phyloP scores from a whole-genome alignment of 192 early-diverging fungal genomes.

The Pilobolus umbonatus region DNA sequence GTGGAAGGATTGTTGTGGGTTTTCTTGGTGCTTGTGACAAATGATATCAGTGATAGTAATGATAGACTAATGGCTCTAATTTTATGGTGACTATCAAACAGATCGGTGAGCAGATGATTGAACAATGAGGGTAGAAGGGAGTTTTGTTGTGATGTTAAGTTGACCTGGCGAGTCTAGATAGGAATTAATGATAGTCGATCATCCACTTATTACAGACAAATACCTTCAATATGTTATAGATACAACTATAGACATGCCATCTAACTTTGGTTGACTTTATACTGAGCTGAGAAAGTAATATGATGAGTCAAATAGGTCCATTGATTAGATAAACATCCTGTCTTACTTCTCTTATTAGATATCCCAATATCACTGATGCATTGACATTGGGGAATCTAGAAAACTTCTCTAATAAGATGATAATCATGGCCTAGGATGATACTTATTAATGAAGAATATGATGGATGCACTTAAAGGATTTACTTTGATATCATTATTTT shows the following conservation, averaged over 20 bases:
- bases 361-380: not conserved
- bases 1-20: not conserved
- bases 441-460: too few species aligned
- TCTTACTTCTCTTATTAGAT: constrained; percentile 14
- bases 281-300: not conserved
- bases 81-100: constrained; percentile 44
- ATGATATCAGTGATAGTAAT: constrained; percentile 40
- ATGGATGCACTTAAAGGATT: too few species aligned
- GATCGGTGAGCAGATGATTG: constrained; percentile 31
- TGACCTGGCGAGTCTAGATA: constrained; percentile 3
- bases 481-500: too few species aligned
- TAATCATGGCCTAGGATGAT: constrained; percentile 21
- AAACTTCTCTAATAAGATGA: constrained; percentile 15
- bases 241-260: constrained; percentile 21
- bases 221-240: constrained; percentile 14
- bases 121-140: constrained; percentile 31
- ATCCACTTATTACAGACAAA: not conserved
- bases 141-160: constrained; percentile 8
- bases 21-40: constrained; percentile 4
- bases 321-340: not conserved
- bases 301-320: not conserved
- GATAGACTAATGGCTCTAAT: constrained; percentile 42
- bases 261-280: constrained; percentile 24
- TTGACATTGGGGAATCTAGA: not conserved
- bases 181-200: not conserved